These are phyloP conservation scores for Metschnikowia corniflorae DNA, from an alignment of 805 yeast species.

Conservation along the genomic window DNA sequence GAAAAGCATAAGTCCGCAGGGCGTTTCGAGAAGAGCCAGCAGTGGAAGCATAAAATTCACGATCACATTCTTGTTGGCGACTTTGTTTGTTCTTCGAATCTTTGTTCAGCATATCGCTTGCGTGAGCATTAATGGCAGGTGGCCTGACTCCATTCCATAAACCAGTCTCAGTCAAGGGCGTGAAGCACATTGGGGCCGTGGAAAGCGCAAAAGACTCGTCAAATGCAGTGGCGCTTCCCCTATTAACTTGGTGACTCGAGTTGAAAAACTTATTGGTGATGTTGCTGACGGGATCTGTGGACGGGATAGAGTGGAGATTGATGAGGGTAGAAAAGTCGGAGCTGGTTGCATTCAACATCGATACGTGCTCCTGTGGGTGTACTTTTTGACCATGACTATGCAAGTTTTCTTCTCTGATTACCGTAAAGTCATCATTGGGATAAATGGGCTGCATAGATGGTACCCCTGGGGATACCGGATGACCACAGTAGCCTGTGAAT, in stretches of 20 bases:
- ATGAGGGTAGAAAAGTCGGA: not conserved
- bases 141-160: no score
- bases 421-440: not conserved
- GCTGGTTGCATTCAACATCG: not conserved
- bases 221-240: constrained; percentile 27
- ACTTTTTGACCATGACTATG: not conserved
- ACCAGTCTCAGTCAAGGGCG: not conserved
- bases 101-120: no score
- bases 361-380: not conserved
- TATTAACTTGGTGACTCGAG: constrained; percentile 19
- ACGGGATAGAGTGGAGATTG: constrained; percentile 27
- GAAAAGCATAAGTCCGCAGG: no score
- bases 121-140: no score
- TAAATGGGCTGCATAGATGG: not conserved
- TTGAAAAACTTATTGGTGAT: constrained; percentile 36
- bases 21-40: no score
- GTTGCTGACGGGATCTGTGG: constrained; percentile 26
- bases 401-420: not conserved
- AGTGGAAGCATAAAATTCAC: no score
- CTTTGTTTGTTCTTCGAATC: no score
- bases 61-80: no score
- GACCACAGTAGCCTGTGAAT: not conserved
- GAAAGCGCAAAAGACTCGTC: constrained; percentile 1
- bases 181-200: not conserved
- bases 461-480: constrained; percentile 1